A percentile compares a stretch with the other conserved stretches of the same genome.
Evolutionary conservation across 495 filamentous ascomycete genomes (phyloP).

Genomic region (Arthonia radiata): DNA sequence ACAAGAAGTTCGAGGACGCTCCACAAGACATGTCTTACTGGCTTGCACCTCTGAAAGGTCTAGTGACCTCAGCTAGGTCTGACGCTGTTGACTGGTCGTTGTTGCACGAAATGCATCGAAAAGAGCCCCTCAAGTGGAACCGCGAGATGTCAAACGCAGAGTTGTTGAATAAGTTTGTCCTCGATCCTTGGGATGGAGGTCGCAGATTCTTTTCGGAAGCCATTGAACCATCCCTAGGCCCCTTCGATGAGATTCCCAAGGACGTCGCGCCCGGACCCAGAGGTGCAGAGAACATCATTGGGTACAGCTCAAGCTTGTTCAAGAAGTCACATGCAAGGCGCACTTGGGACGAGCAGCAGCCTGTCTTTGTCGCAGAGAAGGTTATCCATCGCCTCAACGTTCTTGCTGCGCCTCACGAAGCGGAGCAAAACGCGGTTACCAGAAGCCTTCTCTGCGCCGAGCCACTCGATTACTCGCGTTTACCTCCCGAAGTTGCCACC

Average conservation of each 20-base stretch:
- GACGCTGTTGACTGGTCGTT: constrained; percentile 41
- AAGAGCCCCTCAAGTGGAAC: constrained; percentile 28
- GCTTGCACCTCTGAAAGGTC: constrained; percentile 31
- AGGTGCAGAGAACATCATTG: constrained; percentile 34
- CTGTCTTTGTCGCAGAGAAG: constrained; percentile 50
- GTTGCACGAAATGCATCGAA: constrained; percentile 24
- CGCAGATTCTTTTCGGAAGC: constrained; percentile 28
- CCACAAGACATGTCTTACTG: constrained; percentile 56
- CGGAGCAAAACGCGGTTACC: constrained; percentile 20
- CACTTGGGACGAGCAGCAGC: constrained; percentile 33
- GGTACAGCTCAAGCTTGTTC: constrained; percentile 35
- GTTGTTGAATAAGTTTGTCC: constrained; percentile 38
- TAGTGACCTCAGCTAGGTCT: constrained; percentile 2
- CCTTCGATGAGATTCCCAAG: constrained; percentile 28
- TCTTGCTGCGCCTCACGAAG: constrained; percentile 34
- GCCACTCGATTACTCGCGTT: constrained; percentile 43
- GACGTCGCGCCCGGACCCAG: constrained; percentile 21
- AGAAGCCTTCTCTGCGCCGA: constrained; percentile 29
- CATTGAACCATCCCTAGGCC: constrained; percentile 19
- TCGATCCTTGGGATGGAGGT: constrained; percentile 52
- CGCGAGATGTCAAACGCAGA: constrained; percentile 26
- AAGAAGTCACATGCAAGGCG: constrained; percentile 20
- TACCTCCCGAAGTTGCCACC: constrained; percentile 36
- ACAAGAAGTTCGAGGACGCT: constrained; percentile 49
- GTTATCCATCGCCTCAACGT: constrained; percentile 59